These are phyloP conservation scores for Ophiostoma australiae DNA, from an alignment of 2,329 filamentous ascomycete species.

Conservation along the genomic window DNA sequence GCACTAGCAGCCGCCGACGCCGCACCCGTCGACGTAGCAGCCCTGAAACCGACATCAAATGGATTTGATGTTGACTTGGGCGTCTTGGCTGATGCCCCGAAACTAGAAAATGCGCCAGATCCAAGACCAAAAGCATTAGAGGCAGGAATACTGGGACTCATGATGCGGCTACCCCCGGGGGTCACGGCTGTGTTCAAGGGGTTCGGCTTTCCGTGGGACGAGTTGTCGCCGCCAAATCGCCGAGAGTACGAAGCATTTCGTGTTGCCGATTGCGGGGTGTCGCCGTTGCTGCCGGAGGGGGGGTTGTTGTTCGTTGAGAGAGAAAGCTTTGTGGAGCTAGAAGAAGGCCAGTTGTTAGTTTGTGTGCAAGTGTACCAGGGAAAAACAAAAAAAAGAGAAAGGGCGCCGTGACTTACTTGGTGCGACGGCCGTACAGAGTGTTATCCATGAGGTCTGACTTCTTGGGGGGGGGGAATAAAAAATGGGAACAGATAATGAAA, in stretches of 20 bases:
- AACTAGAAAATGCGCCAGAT: slow-evolving; percentile 94
- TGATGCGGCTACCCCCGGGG: slow-evolving; percentile 57
- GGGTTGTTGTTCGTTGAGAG: slow-evolving; percentile 56
- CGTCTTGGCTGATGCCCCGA: slow-evolving; percentile 77
- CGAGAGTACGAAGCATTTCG: slow-evolving; percentile 63
- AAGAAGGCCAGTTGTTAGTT: slow-evolving; percentile 22
- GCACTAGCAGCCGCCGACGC: slow-evolving; percentile 33
- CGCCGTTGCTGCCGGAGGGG: slow-evolving; percentile 20
- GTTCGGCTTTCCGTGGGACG: slow-evolving; percentile 73
- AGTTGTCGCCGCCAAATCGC: slow-evolving; percentile 67
- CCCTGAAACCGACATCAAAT: slow-evolving; percentile 64
- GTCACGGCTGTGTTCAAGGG: slow-evolving; percentile 68
- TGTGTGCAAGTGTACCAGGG: slow-evolving; percentile 19
- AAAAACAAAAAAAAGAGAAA: slow-evolving; percentile 16
- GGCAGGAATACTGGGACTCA: slow-evolving; percentile 70
- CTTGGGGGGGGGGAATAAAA: slow-evolving; percentile 26
- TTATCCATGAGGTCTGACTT: slow-evolving; percentile 47
- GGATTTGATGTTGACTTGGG: slow-evolving; percentile 78
- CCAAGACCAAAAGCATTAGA: slow-evolving; percentile 91
- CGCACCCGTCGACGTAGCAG: slow-evolving; percentile 40
- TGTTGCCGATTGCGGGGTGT: slow-evolving; percentile 43
- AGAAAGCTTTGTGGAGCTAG: slow-evolving; percentile 82
- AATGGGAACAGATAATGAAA: neutral
- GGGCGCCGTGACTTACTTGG: slow-evolving; percentile 57
- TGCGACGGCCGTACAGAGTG: slow-evolving; percentile 73